phyloP scores from a whole-genome alignment of 805 yeast genomes.

The Lipomyces orientalis region DNA sequence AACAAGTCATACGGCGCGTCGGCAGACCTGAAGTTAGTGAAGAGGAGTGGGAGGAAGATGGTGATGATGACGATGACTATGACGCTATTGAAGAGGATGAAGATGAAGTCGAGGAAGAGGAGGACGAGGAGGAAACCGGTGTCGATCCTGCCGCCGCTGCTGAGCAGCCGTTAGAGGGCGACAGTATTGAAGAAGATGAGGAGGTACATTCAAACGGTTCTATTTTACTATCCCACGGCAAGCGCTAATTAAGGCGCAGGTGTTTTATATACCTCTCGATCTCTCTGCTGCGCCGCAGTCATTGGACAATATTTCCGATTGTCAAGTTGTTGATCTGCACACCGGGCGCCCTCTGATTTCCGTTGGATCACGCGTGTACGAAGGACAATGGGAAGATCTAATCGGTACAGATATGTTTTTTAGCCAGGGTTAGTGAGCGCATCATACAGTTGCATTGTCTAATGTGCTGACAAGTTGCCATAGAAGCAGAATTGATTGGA shows the following conservation, averaged over 20 bases:
- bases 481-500: conserved; percentile 28
- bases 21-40: conserved; percentile 15
- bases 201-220: not conserved
- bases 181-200: conserved; percentile 10
- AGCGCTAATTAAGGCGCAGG: conserved; percentile 13
- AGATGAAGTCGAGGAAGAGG: not conserved
- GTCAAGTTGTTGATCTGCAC: conserved; percentile 25
- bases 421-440: conserved; percentile 17
- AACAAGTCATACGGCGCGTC: conserved; percentile 10
- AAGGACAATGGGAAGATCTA: conserved; percentile 34
- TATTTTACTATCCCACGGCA: not conserved
- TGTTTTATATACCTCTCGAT: conserved; percentile 28
- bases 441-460: not conserved
- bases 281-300: conserved; percentile 28
- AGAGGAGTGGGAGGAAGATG: conserved; percentile 13
- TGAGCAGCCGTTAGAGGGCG: not conserved
- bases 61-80: conserved; percentile 13
- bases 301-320: conserved; percentile 15
- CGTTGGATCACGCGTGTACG: conserved; percentile 31
- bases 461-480: not conserved
- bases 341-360: conserved; percentile 27
- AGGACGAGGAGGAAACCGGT: not conserved
- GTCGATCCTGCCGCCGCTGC: not conserved
- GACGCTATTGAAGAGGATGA: conserved; percentile 20
- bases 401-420: conserved; percentile 35